Conservation (phyloP, 2,329 filamentous ascomycete species). For the Trichoderma sp. region DNA sequence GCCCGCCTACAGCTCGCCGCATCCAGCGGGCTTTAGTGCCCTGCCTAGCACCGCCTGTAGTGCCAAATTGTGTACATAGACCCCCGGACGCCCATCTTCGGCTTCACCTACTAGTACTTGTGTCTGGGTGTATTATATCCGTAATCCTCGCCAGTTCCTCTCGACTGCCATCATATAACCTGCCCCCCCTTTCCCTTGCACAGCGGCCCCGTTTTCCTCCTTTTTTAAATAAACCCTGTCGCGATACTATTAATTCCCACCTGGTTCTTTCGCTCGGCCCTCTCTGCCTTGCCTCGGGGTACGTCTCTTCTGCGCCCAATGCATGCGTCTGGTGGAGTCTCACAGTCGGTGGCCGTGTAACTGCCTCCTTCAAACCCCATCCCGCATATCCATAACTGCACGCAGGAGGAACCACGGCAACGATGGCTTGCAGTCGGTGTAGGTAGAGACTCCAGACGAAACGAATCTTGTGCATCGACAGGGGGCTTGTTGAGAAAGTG, state of each 20-base stretch:
- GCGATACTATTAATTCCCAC: background rate
- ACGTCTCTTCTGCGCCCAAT: slow-evolving; percentile 9
- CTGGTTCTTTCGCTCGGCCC: background rate
- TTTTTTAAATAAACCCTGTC: background rate
- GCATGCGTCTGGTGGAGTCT: slow-evolving; percentile 21
- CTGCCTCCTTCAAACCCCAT: slow-evolving; percentile 19
- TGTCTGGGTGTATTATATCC: background rate
- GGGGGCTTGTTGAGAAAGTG: background rate
- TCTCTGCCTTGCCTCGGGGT: slow-evolving; percentile 16
- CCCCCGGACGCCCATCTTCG: slow-evolving; percentile 21
- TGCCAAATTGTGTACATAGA: background rate
- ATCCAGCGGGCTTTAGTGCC: slow-evolving; percentile 13
- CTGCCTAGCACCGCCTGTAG: background rate
- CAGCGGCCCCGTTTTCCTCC: background rate
- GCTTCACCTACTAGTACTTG: slow-evolving; percentile 14
- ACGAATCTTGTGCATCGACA: slow-evolving; percentile 21
- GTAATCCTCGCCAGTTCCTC: background rate
- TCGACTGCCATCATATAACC: slow-evolving; percentile 1
- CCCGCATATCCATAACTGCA: slow-evolving; percentile 16
- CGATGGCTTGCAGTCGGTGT: slow-evolving; percentile 27
- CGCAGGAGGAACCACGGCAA: slow-evolving; percentile 22
- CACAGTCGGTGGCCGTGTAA: slow-evolving; percentile 22
- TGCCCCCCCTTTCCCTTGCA: slow-evolving; percentile 8
- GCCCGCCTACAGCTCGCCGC: slow-evolving; percentile 9
- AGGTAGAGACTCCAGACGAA: slow-evolving; percentile 19